These are phyloP conservation scores for Trypanosoma lewisi DNA, from an alignment of 208 protist species.

Conservation along the genomic window DNA sequence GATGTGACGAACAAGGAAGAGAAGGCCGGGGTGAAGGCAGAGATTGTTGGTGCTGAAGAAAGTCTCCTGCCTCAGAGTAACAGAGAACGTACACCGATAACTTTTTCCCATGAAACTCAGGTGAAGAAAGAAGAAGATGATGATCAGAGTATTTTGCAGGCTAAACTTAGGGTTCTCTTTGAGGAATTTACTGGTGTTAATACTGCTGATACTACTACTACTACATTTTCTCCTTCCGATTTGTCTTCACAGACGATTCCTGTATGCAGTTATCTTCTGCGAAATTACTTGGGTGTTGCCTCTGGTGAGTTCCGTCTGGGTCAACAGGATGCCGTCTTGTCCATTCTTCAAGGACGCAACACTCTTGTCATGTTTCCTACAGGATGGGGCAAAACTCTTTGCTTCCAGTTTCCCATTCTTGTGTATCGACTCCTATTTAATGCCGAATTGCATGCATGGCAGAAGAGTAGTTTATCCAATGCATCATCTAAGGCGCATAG, in stretches of 20 bases:
- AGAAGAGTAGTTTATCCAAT: constrained; percentile 4
- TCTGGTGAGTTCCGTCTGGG: constrained; percentile 60
- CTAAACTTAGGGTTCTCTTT: constrained; percentile 35
- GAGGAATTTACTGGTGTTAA: too few species aligned
- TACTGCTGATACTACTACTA: too few species aligned
- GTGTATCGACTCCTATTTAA: constrained; percentile 70
- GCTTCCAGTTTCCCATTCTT: constrained; percentile 94
- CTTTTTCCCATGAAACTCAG: not conserved
- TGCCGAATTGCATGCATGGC: constrained; percentile 42
- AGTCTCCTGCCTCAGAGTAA: not conserved
- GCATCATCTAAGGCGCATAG: not conserved
- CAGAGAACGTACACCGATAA: not conserved
- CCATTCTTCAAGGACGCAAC: constrained; percentile 50
- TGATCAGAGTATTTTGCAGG: constrained; percentile 40
- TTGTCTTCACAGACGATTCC: constrained; percentile 29
- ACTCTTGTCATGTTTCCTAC: constrained; percentile 94
- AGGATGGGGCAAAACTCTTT: constrained; percentile 96
- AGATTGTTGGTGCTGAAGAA: not conserved
- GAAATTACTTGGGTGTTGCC: constrained; percentile 49
- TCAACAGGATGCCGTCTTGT: constrained; percentile 81
- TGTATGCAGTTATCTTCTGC: constrained; percentile 53
- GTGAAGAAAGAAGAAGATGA: constrained; percentile 11
- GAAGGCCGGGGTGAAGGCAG: not conserved
- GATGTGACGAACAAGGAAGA: not conserved
- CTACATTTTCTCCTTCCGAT: not conserved